Base-by-base conservation (phyloP, 176 grass and related monocot species). In the Elymus sibiricus region DNA sequence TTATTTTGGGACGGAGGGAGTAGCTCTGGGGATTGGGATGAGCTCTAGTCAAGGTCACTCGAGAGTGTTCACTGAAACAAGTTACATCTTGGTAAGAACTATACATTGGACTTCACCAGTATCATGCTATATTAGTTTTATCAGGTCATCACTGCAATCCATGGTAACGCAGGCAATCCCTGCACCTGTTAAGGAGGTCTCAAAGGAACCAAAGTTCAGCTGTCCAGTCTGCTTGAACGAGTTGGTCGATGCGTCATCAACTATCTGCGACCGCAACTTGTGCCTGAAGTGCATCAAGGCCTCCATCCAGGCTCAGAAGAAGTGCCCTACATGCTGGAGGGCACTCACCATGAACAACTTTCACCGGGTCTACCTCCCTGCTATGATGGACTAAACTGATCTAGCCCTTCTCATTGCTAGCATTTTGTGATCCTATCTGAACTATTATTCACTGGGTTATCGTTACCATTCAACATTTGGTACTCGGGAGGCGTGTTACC, bases 241-340 rank as follows among this genome's bases (percentile, higher is more conserved):
- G 49, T 38, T 97, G 66, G 79, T 81, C 0, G 67, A 97, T 46
- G 63, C 92, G 2, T 90, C 95, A 1, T 95, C 95, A 24, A 97
- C 95, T 17, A 76, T 80, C 32, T 97, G 95, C 9, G 95, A 90
- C 14, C 95, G 95, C 87, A 93, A 95, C 81, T 97, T 97, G 79
- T 97, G 95, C n/a, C 63, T 43, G 22, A 42, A 43, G 29, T 97
- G 95, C 80, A 97, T 97, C 64, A 86, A 73, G 59, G 28, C 82
- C 14, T 66, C 89, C n/a, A n/a, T n/a, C n/a, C n/a, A n/a, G n/a
- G n/a, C n/a, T n/a, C n/a, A n/a, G n/a, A n/a, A n/a, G n/a, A 93
- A 91, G 40, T 97, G 95, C 85, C 95, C 95, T 47, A 93, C 92
- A 44, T 97, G 92, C 82, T 66, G 91, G 35, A 86, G 22, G 87